phyloP scores from a whole-genome alignment of 2,329 filamentous ascomycete genomes.

The Pseudocercospora fijiensis region DNA sequence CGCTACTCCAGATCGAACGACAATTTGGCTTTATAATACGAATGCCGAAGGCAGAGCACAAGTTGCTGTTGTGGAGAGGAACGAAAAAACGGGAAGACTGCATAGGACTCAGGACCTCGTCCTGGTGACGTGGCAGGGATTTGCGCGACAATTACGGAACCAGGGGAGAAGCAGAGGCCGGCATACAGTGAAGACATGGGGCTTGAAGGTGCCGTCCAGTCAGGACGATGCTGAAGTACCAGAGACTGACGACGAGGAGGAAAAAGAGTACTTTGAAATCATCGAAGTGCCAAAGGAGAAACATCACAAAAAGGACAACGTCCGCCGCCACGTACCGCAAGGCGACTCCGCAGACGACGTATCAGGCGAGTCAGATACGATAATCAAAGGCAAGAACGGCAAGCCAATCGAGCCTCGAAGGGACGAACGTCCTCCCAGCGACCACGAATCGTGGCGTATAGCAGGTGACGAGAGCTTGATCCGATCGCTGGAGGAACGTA shows the following conservation, averaged over 20 bases:
- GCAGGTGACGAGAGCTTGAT: background rate
- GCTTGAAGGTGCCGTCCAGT: background rate
- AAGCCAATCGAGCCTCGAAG: background rate
- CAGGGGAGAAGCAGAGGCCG: background rate
- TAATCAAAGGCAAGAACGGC: background rate
- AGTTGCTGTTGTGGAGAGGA: background rate
- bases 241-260: background rate
- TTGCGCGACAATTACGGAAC: background rate
- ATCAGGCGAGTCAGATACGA: background rate
- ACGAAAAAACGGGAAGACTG: background rate
- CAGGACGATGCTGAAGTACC: background rate
- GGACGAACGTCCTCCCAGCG: background rate
- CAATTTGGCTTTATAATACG: background rate
- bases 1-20: background rate
- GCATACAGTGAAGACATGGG: background rate
- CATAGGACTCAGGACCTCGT: background rate
- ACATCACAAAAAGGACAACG: background rate
- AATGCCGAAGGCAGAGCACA: background rate
- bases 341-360: background rate
- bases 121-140: background rate
- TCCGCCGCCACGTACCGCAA: background rate
- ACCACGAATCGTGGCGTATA: background rate
- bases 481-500: background rate
- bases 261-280: background rate
- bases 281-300: background rate